These are phyloP conservation scores for Podospora sp. DNA, from an alignment of 495 filamentous ascomycete genomes.

Conservation along the genomic window DNA sequence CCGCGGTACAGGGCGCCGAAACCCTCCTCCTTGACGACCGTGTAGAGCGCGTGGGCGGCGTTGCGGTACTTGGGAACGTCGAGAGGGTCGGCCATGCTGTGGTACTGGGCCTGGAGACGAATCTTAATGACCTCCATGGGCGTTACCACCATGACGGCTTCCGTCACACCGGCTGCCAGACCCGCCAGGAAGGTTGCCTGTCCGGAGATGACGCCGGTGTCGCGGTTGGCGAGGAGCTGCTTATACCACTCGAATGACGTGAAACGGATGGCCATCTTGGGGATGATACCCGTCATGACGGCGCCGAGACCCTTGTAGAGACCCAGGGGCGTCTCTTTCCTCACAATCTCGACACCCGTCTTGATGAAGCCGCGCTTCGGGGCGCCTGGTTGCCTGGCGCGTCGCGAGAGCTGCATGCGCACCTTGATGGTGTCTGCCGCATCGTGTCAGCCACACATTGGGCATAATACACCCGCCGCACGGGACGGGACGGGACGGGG, in stretches of 20 bases:
- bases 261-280: constrained; percentile 99
- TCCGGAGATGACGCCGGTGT: constrained; percentile 70
- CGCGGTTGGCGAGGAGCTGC: constrained; percentile 65
- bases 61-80: constrained; percentile 96
- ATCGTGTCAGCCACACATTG: constrained; percentile 13
- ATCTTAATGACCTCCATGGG: constrained; percentile 99
- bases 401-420: constrained; percentile 95
- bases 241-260: constrained; percentile 98
- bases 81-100: constrained; percentile 88
- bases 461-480: neutral
- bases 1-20: constrained; percentile 85
- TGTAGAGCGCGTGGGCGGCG: constrained; percentile 92
- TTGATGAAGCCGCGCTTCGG: constrained; percentile 82
- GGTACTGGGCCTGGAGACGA: constrained; percentile 93
- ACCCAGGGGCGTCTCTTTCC: constrained; percentile 84
- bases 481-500: neutral
- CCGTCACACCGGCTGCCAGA: constrained; percentile 88
- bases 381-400: constrained; percentile 79
- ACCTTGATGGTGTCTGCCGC: constrained; percentile 90
- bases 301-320: constrained; percentile 97
- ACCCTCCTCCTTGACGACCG: constrained; percentile 89
- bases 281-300: constrained; percentile 94
- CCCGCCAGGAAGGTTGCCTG: constrained; percentile 86
- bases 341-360: constrained; percentile 86
- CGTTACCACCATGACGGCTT: constrained; percentile 93